phyloP scores from a whole-genome alignment of 108 stramenopile species.

The Cyclotella baltica region DNA sequence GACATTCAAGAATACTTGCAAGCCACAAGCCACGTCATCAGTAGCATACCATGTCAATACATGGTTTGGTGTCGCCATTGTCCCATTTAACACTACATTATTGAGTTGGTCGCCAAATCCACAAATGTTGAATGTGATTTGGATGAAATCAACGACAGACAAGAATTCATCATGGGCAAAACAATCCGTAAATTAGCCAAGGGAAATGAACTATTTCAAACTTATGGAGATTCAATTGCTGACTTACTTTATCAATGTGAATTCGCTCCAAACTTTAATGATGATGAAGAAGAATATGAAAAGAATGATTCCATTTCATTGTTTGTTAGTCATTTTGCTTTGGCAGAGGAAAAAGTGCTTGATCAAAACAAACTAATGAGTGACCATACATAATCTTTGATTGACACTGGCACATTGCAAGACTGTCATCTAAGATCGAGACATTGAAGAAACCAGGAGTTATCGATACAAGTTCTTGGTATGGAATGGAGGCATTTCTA shows the following conservation, averaged over 20 bases:
- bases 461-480: constrained; percentile 34
- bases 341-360: neutral
- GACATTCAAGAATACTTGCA: constrained; percentile 28
- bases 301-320: constrained; percentile 23
- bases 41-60: constrained; percentile 33
- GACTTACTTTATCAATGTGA: constrained; percentile 34
- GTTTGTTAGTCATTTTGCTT: constrained; percentile 12
- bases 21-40: constrained; percentile 14
- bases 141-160: neutral
- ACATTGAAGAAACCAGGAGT: constrained; percentile 30
- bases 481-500: constrained; percentile 25
- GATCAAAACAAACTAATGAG: neutral
- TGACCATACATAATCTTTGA: neutral
- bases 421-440: constrained; percentile 20
- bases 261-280: constrained; percentile 17
- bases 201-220: constrained; percentile 29
- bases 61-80: constrained; percentile 32
- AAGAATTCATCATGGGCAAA: constrained; percentile 13
- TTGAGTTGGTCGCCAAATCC: constrained; percentile 18
- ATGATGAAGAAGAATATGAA: neutral
- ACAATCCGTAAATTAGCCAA: constrained; percentile 12
- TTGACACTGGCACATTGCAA: neutral
- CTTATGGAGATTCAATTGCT: constrained; percentile 34
- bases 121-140: constrained; percentile 42
- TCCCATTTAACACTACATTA: constrained; percentile 38